Evolutionary conservation across 345 rosid genomes (phyloP).

Genomic region (Durio zibethinus): DNA sequence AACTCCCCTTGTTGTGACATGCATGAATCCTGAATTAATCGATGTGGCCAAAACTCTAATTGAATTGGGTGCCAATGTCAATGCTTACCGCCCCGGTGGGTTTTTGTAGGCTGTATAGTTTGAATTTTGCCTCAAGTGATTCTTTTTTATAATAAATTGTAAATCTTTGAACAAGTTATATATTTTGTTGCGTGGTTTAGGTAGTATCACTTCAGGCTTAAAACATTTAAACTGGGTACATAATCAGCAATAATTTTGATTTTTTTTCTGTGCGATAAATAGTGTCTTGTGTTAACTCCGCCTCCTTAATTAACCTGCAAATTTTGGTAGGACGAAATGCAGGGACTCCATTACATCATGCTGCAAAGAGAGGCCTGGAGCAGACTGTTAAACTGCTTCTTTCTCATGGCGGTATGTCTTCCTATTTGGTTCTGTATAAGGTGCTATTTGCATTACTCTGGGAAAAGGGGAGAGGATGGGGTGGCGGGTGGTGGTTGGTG

Average conservation of each 20-base stretch:
- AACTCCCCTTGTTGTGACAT: conserved; percentile 44
- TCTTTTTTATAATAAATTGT: not conserved
- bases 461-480: not conserved
- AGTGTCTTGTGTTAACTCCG: not conserved
- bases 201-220: not conserved
- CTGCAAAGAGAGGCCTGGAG: conserved; percentile 49
- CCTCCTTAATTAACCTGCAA: not conserved
- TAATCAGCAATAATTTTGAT: not conserved
- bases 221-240: not conserved
- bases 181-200: not conserved
- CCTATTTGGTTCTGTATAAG: not conserved
- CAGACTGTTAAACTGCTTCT: conserved; percentile 45
- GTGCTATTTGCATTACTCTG: conserved; percentile 2
- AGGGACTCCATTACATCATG: conserved; percentile 59
- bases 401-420: conserved; percentile 36
- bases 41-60: conserved; percentile 38
- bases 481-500: too few relatives aligned
- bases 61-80: conserved; percentile 50
- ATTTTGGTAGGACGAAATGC: conserved; percentile 41
- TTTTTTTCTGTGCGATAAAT: not conserved
- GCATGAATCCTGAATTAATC: conserved; percentile 37
- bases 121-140: not conserved
- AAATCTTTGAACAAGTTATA: not conserved
- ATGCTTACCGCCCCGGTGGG: conserved; percentile 56
- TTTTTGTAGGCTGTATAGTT: not conserved